A percentile compares a stretch with the other conserved stretches of the same genome.
Evolutionary conservation across 345 rosid species (phyloP).

Genomic region (Citropsis articulata): DNA sequence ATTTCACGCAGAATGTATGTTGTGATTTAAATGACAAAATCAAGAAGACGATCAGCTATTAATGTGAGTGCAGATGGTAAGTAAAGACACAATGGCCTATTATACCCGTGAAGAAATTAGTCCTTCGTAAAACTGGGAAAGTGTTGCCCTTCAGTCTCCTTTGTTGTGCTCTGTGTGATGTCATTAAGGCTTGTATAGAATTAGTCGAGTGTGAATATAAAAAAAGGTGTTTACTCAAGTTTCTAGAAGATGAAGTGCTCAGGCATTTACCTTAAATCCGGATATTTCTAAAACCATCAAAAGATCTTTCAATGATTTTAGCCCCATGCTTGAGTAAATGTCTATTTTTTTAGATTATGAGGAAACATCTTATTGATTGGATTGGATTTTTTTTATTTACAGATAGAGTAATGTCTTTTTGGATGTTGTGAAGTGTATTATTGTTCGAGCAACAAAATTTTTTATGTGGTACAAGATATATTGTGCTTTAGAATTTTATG

Average conservation of each 20-base stretch:
- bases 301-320: background rate
- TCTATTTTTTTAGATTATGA: background rate
- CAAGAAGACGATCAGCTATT: background rate
- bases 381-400: background rate
- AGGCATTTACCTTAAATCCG: background rate
- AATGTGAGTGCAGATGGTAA: background rate
- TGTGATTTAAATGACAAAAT: slow-evolving; percentile 2
- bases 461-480: background rate
- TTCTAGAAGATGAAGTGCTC: background rate
- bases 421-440: too few relatives aligned
- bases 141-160: background rate
- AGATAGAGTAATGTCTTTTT: too few relatives aligned
- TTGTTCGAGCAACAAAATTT: background rate
- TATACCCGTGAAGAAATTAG: background rate
- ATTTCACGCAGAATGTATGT: background rate
- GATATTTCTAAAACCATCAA: background rate
- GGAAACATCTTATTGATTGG: background rate
- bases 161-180: background rate
- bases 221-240: background rate
- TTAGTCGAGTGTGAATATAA: background rate
- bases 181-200: background rate
- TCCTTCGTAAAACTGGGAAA: background rate
- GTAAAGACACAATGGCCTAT: background rate
- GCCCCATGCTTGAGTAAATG: background rate
- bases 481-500: background rate